phyloP scores from a whole-genome alignment of 495 filamentous ascomycete genomes.

The Glonium stellatum region DNA sequence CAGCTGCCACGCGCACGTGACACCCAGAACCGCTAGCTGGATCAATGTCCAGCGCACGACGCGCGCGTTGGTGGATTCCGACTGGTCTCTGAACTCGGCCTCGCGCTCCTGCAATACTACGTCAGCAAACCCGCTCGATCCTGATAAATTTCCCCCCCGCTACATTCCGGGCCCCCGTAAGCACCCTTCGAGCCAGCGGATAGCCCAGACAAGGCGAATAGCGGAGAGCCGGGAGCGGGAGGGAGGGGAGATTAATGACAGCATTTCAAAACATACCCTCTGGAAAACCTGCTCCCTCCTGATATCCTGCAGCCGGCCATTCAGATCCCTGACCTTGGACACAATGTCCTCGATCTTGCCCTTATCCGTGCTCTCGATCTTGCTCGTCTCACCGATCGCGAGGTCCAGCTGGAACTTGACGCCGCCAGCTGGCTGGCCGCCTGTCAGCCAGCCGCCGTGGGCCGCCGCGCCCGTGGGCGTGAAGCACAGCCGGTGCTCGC shows the following conservation, averaged over 20 bases:
- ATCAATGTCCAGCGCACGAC: constrained; percentile 92
- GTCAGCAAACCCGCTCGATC: constrained; percentile 4
- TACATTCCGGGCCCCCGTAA: background rate
- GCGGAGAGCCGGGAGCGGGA: no score
- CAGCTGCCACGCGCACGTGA: constrained; percentile 95
- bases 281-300: constrained; percentile 93
- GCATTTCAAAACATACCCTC: constrained; percentile 72
- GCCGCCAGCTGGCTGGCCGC: constrained; percentile 56
- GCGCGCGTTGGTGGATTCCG: constrained; percentile 83
- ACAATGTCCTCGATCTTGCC: constrained; percentile 88
- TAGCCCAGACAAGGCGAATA: no score
- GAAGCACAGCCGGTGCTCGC: constrained; percentile 93
- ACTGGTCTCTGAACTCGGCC: constrained; percentile 96
- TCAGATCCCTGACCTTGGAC: constrained; percentile 82
- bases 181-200: no score
- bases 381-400: constrained; percentile 90
- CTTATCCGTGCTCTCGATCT: constrained; percentile 92
- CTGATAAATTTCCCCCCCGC: background rate
- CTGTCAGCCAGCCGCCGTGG: constrained; percentile 61
- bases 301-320: constrained; percentile 81
- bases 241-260: no score
- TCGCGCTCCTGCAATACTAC: constrained; percentile 69
- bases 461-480: constrained; percentile 60
- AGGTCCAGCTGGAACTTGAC: constrained; percentile 82
- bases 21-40: constrained; percentile 78